Conservation (phyloP, 2,329 filamentous ascomycete species). For the Microdochium trichocladiopsis region DNA sequence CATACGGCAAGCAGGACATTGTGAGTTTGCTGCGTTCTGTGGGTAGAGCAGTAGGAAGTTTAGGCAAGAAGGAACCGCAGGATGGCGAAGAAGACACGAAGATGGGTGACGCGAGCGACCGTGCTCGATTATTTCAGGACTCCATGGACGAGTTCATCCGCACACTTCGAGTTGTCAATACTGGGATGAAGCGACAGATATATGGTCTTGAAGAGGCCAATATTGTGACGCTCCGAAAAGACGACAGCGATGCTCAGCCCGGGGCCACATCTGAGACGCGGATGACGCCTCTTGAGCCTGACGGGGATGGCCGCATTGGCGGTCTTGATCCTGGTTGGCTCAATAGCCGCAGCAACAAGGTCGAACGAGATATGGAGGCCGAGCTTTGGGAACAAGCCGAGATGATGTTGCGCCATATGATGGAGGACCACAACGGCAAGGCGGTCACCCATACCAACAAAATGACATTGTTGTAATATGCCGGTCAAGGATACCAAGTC, state of each 20-base stretch:
- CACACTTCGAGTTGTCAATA: constrained; percentile 67
- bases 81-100: constrained; percentile 13
- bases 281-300: constrained; percentile 37
- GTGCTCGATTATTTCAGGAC: constrained; percentile 49
- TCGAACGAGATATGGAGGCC: constrained; percentile 75
- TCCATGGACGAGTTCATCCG: constrained; percentile 63
- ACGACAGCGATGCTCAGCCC: constrained; percentile 12
- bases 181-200: constrained; percentile 67
- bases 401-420: constrained; percentile 1
- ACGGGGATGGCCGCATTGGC: constrained; percentile 48
- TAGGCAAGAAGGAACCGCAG: constrained; percentile 40
- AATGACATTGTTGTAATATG: not conserved
- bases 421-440: not conserved
- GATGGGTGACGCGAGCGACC: constrained; percentile 35
- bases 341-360: constrained; percentile 77
- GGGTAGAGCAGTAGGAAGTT: constrained; percentile 54
- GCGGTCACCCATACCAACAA: not conserved
- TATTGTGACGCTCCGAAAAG: constrained; percentile 50
- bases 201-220: constrained; percentile 75
- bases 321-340: constrained; percentile 79
- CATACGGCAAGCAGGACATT: constrained; percentile 15
- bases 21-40: constrained; percentile 48
- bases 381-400: constrained; percentile 58
- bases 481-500: not conserved
- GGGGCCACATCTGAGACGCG: constrained; percentile 6